These are phyloP conservation scores for Suhomyces coccinellae DNA, from an alignment of 1,139 yeast genomes.

Conservation along the genomic window DNA sequence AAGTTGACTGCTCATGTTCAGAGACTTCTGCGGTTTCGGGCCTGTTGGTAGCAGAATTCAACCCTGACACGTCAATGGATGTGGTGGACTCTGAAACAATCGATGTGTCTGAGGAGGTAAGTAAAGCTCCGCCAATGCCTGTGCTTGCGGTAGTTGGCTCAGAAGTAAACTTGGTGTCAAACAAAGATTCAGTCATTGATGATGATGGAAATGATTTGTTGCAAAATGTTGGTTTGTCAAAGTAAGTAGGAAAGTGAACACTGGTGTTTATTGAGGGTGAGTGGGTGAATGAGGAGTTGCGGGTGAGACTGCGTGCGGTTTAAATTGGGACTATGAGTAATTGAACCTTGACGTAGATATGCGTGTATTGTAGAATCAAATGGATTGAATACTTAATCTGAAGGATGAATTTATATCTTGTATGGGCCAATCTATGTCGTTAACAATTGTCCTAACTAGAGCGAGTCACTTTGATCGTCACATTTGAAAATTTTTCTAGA, in stretches of 20 bases:
- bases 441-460: neutral
- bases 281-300: slow-evolving; percentile 2
- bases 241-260: neutral
- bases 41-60: neutral
- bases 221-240: neutral
- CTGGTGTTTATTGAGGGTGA: neutral
- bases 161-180: slow-evolving; percentile 39
- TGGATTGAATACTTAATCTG: neutral
- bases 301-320: neutral
- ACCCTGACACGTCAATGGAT: neutral
- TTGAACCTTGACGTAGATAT: neutral
- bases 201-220: neutral
- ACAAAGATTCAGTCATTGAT: slow-evolving; percentile 43
- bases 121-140: neutral
- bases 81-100: neutral
- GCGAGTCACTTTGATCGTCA: slow-evolving; percentile 11
- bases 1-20: slow-evolving; percentile 19
- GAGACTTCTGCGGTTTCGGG: slow-evolving; percentile 4
- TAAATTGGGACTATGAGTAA: neutral
- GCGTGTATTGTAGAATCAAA: neutral
- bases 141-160: slow-evolving; percentile 18
- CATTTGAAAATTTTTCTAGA: slow-evolving; percentile 11
- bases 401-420: neutral
- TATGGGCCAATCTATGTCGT: slow-evolving; percentile 3
- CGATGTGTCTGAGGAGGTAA: neutral